Percentiles rank a stretch among this genome's conserved stretches.
Evolutionary conservation across 441 rosid species (phyloP).

Genomic region (Brassica hybrid): DNA sequence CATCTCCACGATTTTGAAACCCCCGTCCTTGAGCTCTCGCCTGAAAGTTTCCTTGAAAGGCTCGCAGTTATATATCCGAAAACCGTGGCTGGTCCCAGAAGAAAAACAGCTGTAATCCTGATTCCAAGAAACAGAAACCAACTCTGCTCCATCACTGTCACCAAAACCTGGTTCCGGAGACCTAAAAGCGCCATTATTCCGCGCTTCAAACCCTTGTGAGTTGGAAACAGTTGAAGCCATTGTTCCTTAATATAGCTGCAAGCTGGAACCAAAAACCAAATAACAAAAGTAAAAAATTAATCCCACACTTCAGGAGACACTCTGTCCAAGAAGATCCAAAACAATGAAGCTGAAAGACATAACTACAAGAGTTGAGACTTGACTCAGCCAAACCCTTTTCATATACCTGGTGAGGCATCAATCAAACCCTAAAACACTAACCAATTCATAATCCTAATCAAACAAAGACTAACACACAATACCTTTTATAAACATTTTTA

Average conservation of each 20-base stretch:
- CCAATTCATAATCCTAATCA: neutral
- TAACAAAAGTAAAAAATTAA: slow-evolving; percentile 4
- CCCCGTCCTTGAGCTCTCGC: slow-evolving; percentile 69
- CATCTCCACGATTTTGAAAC: slow-evolving; percentile 93
- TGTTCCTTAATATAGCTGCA: slow-evolving; percentile 39
- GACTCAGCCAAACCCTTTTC: neutral
- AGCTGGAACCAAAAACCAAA: slow-evolving; percentile 32
- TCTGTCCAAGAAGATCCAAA: slow-evolving; percentile 4
- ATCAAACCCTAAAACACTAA: neutral
- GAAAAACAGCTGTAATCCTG: slow-evolving; percentile 90
- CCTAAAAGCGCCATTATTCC: slow-evolving; percentile 38
- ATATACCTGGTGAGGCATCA: neutral
- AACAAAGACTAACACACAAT: slow-evolving; percentile 15
- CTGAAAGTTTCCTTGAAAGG: slow-evolving; percentile 89
- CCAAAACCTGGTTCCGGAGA: slow-evolving; percentile 44
- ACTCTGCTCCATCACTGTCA: slow-evolving; percentile 55
- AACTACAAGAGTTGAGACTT: neutral
- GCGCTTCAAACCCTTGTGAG: slow-evolving; percentile 43
- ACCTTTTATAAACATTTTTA: neutral
- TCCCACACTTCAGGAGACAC: slow-evolving; percentile 9
- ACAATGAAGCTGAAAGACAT: neutral
- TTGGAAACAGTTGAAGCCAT: slow-evolving; percentile 63
- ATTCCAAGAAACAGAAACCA: slow-evolving; percentile 84
- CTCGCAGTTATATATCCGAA: slow-evolving; percentile 76
- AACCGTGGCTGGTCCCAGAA: slow-evolving; percentile 79